Evolutionary conservation across 2,329 filamentous ascomycete species (phyloP).

Genomic region (Pleomassaria siparia): DNA sequence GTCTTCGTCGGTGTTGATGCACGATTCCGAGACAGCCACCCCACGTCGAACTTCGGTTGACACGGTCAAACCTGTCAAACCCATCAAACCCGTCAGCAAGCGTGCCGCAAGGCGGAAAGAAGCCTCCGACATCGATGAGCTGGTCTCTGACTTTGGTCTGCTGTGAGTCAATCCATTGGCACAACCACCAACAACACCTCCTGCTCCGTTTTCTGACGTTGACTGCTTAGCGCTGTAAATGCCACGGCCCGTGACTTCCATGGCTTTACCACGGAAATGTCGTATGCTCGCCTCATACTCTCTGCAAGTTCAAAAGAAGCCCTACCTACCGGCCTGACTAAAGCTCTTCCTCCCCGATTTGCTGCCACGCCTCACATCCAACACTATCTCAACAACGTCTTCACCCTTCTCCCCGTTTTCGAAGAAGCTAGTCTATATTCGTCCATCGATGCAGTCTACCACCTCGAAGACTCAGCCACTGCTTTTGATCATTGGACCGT

Average conservation of each 20-base stretch:
- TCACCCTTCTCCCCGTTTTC: conserved; percentile 78
- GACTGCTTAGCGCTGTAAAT: conserved; percentile 74
- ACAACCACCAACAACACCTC: too few relatives aligned
- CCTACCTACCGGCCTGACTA: conserved; percentile 61
- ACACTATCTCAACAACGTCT: conserved; percentile 82
- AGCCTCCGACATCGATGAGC: conserved; percentile 82
- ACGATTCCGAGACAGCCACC: conserved; percentile 58
- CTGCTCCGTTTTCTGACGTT: too few relatives aligned
- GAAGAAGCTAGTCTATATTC: conserved; percentile 76
- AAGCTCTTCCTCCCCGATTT: conserved; percentile 70
- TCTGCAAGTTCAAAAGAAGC: conserved; percentile 77
- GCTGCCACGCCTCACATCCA: conserved; percentile 70
- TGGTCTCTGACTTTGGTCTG: conserved; percentile 92
- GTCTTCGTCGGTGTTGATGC: conserved; percentile 68
- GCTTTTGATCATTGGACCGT: conserved; percentile 80
- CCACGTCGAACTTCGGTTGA: conserved; percentile 52
- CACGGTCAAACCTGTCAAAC: conserved; percentile 33
- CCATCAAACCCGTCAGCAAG: conserved; percentile 37
- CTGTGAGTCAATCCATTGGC: too few relatives aligned
- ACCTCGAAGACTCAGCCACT: conserved; percentile 63
- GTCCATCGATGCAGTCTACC: conserved; percentile 80
- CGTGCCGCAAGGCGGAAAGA: conserved; percentile 61
- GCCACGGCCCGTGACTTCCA: conserved; percentile 94
- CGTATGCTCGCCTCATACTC: conserved; percentile 84
- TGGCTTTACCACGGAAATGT: conserved; percentile 83